These are phyloP conservation scores for Paramecium sonneborni DNA, from an alignment of 73 alveolate genomes.

Conservation along the genomic window DNA sequence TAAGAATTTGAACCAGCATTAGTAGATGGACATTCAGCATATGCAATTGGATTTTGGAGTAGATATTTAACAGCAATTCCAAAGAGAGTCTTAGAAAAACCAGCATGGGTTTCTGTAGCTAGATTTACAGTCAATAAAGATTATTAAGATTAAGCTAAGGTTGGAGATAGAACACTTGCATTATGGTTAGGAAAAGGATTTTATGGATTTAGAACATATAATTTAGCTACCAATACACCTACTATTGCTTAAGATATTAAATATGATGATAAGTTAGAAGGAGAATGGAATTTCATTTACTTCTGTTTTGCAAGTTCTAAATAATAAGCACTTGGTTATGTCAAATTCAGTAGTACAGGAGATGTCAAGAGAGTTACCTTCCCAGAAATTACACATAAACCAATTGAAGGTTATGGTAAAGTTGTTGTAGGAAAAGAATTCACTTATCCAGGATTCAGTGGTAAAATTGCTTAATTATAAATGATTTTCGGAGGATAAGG, in stretches of 20 bases:
- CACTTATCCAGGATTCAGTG: conserved; percentile 13
- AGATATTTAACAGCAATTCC: conserved; percentile 43
- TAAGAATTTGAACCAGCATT: not conserved
- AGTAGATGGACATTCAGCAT: conserved; percentile 43
- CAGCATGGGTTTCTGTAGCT: conserved; percentile 43
- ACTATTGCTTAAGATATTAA: not conserved
- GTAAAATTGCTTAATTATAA: not conserved
- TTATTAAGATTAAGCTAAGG: not conserved
- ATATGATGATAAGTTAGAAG: conserved; percentile 39
- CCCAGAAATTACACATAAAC: conserved; percentile 39
- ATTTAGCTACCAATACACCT: conserved; percentile 37
- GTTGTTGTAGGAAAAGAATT: conserved; percentile 2
- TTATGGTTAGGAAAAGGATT: conserved; percentile 34
- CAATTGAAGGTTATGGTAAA: conserved; percentile 19
- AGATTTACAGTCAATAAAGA: conserved; percentile 43
- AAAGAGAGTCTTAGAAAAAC: conserved; percentile 21
- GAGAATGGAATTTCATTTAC: conserved; percentile 45
- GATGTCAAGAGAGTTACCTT: conserved; percentile 9
- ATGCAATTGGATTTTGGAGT: conserved; percentile 45
- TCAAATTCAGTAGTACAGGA: not conserved
- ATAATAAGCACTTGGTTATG: conserved; percentile 34
- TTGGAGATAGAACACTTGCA: conserved; percentile 56
- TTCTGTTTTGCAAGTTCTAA: conserved; percentile 30
- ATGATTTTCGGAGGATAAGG: conserved; percentile 32
- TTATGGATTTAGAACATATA: conserved; percentile 39